These are phyloP conservation scores for Mortierella sp. DNA, from an alignment of 371 early-diverging fungal species.

Conservation along the genomic window DNA sequence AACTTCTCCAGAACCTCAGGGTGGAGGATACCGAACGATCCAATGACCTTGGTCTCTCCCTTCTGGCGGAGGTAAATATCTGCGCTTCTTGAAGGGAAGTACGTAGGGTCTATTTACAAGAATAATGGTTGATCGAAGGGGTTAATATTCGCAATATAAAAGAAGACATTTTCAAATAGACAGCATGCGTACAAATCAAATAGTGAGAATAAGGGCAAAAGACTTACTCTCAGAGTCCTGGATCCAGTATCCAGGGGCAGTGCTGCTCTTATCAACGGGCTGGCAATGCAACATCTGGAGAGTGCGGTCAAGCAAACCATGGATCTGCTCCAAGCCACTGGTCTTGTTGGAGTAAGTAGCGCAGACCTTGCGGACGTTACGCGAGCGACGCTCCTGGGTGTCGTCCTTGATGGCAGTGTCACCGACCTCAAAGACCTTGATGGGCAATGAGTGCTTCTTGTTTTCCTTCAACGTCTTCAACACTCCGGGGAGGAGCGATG, in stretches of 20 bases:
- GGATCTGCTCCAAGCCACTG: conserved; percentile 95
- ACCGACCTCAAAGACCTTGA: conserved; percentile 98
- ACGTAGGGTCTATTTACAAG: conserved; percentile 76
- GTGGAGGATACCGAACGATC: conserved; percentile 94
- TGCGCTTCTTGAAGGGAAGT: conserved; percentile 94
- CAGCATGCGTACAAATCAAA: background rate
- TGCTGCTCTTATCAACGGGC: conserved; percentile 61
- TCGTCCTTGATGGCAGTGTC: conserved; percentile 96
- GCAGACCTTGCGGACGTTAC: conserved; percentile 94
- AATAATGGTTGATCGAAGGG: background rate
- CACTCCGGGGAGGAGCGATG: conserved; percentile 95
- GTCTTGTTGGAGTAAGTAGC: conserved; percentile 91
- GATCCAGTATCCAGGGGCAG: conserved; percentile 84
- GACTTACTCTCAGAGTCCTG: conserved; percentile 78
- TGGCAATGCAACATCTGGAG: conserved; percentile 85
- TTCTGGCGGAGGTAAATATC: conserved; percentile 80
- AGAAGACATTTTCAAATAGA: background rate
- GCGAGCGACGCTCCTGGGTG: conserved; percentile 82
- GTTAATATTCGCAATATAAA: background rate
- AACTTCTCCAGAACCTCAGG: conserved; percentile 92
- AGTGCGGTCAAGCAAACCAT: conserved; percentile 92
- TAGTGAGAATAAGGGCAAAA: background rate
- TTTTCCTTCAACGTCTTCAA: conserved; percentile 97
- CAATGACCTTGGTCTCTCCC: conserved; percentile 75
- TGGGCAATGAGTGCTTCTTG: conserved; percentile 93